A percentile compares a stretch with the other conserved stretches of the same genome.
These are phyloP conservation scores for Camellia sinensis DNA, from an alignment of 148 eudicot species.

Conservation along the genomic window DNA sequence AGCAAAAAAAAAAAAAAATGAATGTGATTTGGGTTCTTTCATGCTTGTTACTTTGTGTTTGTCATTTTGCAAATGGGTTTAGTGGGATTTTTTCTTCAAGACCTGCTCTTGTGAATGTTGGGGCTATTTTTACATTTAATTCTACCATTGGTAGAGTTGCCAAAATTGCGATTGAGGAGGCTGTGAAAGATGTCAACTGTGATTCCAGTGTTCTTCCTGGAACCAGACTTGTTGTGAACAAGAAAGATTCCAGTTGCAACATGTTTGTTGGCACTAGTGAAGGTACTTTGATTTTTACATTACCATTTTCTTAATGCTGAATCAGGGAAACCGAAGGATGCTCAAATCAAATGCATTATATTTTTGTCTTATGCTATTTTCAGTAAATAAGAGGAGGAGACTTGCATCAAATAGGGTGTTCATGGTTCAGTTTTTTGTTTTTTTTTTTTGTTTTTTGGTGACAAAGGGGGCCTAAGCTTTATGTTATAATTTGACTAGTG, in stretches of 20 bases:
- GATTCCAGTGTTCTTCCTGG: constrained; percentile 55
- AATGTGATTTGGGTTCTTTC: constrained; percentile 27
- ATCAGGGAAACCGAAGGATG: background rate
- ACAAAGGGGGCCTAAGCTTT: too few species aligned
- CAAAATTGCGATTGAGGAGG: constrained; percentile 76
- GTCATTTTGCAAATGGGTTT: constrained; percentile 37
- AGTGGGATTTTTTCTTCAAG: constrained; percentile 45
- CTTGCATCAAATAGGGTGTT: too few species aligned
- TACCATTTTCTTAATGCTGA: background rate
- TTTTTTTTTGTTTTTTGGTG: too few species aligned
- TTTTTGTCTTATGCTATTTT: background rate
- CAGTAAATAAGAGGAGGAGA: background rate
- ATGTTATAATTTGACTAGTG: too few species aligned
- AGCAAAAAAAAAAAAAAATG: constrained; percentile 43
- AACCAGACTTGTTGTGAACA: constrained; percentile 49
- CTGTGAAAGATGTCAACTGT: constrained; percentile 80
- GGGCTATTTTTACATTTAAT: constrained; percentile 78
- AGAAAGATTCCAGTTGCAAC: constrained; percentile 64
- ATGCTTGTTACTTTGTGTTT: constrained; percentile 30
- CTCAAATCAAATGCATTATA: background rate
- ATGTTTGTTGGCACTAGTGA: constrained; percentile 85
- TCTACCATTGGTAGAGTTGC: constrained; percentile 91
- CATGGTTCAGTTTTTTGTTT: too few species aligned
- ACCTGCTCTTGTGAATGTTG: constrained; percentile 72
- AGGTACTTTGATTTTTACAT: constrained; percentile 45